Evolutionary conservation across 768 basidiomycete species (phyloP).

Genomic region (Exidia glandulosa): DNA sequence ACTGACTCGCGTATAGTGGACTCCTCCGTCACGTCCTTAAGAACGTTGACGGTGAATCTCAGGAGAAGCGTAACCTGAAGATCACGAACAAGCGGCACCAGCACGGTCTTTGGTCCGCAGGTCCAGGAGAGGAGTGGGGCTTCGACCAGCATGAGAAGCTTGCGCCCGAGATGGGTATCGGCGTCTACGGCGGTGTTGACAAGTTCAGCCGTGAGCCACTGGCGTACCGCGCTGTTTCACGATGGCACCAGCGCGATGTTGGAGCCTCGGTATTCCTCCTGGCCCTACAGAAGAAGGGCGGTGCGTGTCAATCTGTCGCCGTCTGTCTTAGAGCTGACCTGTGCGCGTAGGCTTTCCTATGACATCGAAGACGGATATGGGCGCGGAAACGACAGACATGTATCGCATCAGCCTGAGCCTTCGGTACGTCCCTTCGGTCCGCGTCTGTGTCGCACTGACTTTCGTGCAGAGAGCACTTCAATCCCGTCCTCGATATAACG

Average conservation of each 20-base stretch:
- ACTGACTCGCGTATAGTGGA: neutral
- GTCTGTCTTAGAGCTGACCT: neutral
- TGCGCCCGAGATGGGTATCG: neutral
- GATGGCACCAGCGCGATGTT: neutral
- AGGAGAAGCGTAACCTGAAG: neutral
- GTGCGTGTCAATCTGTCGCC: neutral
- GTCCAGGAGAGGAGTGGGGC: neutral
- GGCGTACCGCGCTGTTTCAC: neutral
- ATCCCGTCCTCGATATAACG: neutral
- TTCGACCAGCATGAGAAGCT: neutral
- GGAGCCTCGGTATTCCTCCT: neutral
- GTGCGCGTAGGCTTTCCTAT: neutral
- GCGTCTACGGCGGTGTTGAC: neutral
- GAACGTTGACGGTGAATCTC: neutral
- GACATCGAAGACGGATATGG: neutral
- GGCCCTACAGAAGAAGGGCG: neutral
- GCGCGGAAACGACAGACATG: neutral
- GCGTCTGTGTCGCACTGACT: neutral
- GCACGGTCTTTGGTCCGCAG: neutral
- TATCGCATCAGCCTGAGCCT: neutral
- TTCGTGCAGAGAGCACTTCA: neutral
- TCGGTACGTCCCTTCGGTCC: neutral
- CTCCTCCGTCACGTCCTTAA: neutral
- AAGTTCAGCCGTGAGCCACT: neutral
- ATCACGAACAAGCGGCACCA: neutral